phyloP scores from a whole-genome alignment of 306 rosid genomes.

The Medicago ruthenica region DNA sequence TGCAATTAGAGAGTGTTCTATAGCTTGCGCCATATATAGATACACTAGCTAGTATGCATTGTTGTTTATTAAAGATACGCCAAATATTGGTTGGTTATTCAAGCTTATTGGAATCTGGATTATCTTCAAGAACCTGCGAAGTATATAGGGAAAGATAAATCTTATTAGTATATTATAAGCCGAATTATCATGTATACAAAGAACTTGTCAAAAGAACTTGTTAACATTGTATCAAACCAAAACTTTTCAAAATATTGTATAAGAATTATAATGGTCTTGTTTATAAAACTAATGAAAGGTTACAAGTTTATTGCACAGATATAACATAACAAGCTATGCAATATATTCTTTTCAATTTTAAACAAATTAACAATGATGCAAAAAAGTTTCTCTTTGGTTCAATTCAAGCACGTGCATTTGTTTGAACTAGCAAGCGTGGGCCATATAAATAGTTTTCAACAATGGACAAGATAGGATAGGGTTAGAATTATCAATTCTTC shows the following conservation, averaged over 20 bases:
- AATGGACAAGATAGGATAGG: conserved; percentile 52
- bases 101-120: conserved; percentile 32
- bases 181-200: too few relatives aligned
- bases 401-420: not conserved
- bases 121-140: conserved; percentile 55
- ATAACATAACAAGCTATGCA: too few relatives aligned
- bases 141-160: not conserved
- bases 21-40: conserved; percentile 19
- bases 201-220: too few relatives aligned
- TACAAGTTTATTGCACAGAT: too few relatives aligned
- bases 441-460: conserved; percentile 44
- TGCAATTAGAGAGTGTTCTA: conserved; percentile 18
- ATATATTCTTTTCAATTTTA: too few relatives aligned
- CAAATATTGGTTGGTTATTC: conserved; percentile 17
- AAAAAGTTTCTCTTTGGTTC: not conserved
- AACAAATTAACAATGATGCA: not conserved
- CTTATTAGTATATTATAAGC: conserved; percentile 7
- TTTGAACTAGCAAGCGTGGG: conserved; percentile 37
- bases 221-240: too few relatives aligned
- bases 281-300: too few relatives aligned
- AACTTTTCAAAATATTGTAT: too few relatives aligned
- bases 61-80: conserved; percentile 22
- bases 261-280: too few relatives aligned
- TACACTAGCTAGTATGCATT: not conserved
- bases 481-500: too few relatives aligned